Conservation (phyloP, 2,329 filamentous ascomycete genomes). For the Diaporthe velutina region DNA sequence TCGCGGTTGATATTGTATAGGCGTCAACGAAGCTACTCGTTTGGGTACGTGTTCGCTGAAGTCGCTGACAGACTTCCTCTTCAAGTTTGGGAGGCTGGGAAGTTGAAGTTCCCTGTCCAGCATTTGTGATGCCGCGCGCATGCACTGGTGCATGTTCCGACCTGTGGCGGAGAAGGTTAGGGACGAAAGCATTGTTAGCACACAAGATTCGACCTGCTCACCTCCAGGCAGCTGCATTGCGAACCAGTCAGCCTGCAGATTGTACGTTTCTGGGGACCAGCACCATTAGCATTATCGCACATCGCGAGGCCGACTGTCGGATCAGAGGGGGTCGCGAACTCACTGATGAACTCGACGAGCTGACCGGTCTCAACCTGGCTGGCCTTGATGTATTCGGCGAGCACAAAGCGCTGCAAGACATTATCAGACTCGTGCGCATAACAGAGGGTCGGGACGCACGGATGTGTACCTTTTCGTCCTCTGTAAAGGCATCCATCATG, state of each 20-base stretch:
- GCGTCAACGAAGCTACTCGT: constrained; percentile 45
- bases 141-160: constrained; percentile 52
- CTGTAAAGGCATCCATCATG: constrained; percentile 62
- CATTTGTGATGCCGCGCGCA: constrained; percentile 49
- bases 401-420: constrained; percentile 65
- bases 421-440: constrained; percentile 16
- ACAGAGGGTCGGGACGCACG: constrained; percentile 29
- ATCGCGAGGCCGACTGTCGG: background rate
- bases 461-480: constrained; percentile 65
- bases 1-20: constrained; percentile 37
- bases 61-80: constrained; percentile 50
- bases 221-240: constrained; percentile 52
- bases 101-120: constrained; percentile 45
- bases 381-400: constrained; percentile 70
- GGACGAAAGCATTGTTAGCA: constrained; percentile 7
- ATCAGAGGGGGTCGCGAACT: constrained; percentile 1
- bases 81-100: constrained; percentile 44
- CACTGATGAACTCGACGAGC: constrained; percentile 61
- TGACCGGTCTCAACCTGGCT: constrained; percentile 62
- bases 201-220: constrained; percentile 40
- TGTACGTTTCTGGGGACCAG: constrained; percentile 39
- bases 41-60: constrained; percentile 49
- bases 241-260: constrained; percentile 50
- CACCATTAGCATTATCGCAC: background rate
- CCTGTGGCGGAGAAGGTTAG: constrained; percentile 45